These are phyloP conservation scores for Phaeomoniella chlamydospora DNA, from an alignment of 2,329 filamentous ascomycete species.

Conservation along the genomic window DNA sequence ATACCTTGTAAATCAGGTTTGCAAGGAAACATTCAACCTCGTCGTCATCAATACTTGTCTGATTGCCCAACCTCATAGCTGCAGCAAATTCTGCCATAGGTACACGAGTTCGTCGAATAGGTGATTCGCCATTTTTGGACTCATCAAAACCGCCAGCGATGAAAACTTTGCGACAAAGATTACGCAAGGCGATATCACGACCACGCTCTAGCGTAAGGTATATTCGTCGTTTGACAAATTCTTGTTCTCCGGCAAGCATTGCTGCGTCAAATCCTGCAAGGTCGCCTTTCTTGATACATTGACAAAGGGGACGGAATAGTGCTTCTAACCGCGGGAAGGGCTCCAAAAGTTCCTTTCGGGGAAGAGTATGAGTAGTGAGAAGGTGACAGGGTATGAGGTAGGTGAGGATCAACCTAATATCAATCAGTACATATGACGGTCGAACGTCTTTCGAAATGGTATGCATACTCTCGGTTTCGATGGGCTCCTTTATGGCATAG, in stretches of 20 bases:
- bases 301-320: slow-evolving; percentile 64
- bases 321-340: slow-evolving; percentile 62
- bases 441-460: slow-evolving; percentile 10
- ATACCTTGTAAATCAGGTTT: slow-evolving; percentile 96
- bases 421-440: too few relatives aligned
- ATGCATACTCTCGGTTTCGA: slow-evolving; percentile 64
- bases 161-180: slow-evolving; percentile 84
- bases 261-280: slow-evolving; percentile 73
- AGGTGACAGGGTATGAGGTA: slow-evolving; percentile 92
- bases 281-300: slow-evolving; percentile 69
- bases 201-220: slow-evolving; percentile 89
- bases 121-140: slow-evolving; percentile 50
- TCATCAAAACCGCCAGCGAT: slow-evolving; percentile 71
- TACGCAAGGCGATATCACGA: slow-evolving; percentile 81
- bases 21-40: slow-evolving; percentile 92
- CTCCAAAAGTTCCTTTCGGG: slow-evolving; percentile 54
- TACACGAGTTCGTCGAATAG: slow-evolving; percentile 56
- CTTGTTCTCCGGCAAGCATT: slow-evolving; percentile 68
- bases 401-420: slow-evolving; percentile 64
- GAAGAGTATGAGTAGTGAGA: slow-evolving; percentile 74
- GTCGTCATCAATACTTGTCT: slow-evolving; percentile 55
- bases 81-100: slow-evolving; percentile 73
- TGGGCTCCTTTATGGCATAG: slow-evolving; percentile 59
- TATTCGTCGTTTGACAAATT: slow-evolving; percentile 83
- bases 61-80: slow-evolving; percentile 55